phyloP scores from a whole-genome alignment of 805 yeast genomes.

The Yarrowia keelungensis region DNA sequence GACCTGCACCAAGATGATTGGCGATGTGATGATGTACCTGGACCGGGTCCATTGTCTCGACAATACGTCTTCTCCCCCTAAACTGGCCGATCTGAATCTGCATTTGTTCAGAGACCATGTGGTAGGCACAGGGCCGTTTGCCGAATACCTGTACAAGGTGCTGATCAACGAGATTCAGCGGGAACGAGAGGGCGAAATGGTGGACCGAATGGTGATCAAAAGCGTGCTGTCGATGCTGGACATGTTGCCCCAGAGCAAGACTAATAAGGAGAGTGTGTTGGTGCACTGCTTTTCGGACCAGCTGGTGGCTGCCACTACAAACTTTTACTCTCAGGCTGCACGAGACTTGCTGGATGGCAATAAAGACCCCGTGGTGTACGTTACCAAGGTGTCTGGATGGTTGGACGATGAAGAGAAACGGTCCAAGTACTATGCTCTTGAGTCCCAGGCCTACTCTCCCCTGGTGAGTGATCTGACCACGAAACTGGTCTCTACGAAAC shows the following conservation, averaged over 20 bases:
- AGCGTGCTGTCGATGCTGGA: slow-evolving; percentile 75
- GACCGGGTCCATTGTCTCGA: slow-evolving; percentile 83
- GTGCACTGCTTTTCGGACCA: slow-evolving; percentile 69
- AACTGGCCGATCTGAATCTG: slow-evolving; percentile 71
- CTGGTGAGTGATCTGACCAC: slow-evolving; percentile 60
- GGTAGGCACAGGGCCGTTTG: slow-evolving; percentile 61
- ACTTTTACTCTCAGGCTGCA: slow-evolving; percentile 61
- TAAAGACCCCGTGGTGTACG: slow-evolving; percentile 61
- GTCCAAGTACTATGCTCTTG: slow-evolving; percentile 60
- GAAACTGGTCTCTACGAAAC: slow-evolving; percentile 60
- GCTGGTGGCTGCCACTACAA: slow-evolving; percentile 61
- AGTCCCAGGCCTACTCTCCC: slow-evolving; percentile 57
- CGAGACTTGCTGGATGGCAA: slow-evolving; percentile 53
- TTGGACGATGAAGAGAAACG: slow-evolving; percentile 69
- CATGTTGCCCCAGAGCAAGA: slow-evolving; percentile 52
- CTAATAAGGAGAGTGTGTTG: slow-evolving; percentile 63
- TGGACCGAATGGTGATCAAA: slow-evolving; percentile 65
- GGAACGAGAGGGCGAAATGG: slow-evolving; percentile 63
- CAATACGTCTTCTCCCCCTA: slow-evolving; percentile 63
- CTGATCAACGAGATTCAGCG: slow-evolving; percentile 63
- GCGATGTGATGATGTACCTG: slow-evolving; percentile 85
- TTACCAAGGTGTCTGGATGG: slow-evolving; percentile 60
- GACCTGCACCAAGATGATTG: slow-evolving; percentile 73
- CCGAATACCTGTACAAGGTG: slow-evolving; percentile 57
- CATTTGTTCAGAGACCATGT: slow-evolving; percentile 68